Evolutionary conservation across 1,284 basidiomycete species (phyloP), one percentile per base, ranked within the genome.

Genomic region (Sutorius eximius): DNA sequence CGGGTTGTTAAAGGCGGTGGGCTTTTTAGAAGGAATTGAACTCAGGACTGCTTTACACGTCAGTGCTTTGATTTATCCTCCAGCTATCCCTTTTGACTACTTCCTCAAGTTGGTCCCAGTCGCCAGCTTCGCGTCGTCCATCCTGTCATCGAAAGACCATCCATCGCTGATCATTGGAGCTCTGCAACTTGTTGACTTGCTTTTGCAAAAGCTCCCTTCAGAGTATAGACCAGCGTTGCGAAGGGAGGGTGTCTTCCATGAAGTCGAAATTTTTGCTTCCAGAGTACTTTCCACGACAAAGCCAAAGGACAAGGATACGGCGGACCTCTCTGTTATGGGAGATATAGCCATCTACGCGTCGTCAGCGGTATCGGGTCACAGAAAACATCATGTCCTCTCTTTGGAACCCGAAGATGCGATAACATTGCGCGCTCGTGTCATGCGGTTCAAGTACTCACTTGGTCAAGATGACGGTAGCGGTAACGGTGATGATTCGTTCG

Each of bases 211-310:
- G 71, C 79, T 93, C 36, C 87, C 91, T 3, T 75, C 82, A 7
- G 82, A 93, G 45, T 98, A 96, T 72, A 86, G 86, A 64, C 87
- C 91, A 16, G 86, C 88, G 0, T 93, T 98, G 80, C 83, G 90
- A 16, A 82, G 94, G 42, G 95, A 98, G 72, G 95, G 95, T 16
- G 95, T 98, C 36, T 87, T 96, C 68, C 90, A 95, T 69, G 95
- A 97, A 70, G 87, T 97, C 32, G 92, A 94, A 60, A 71, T 76
- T 3, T 75, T 95, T 29, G 86, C 91, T 12, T 77, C 79, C 13
- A 81, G 87, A 46, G 68, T 79, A 5, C 74, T 95, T 30, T 75
- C 77, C 5, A 75, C 85, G 0, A 61, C 76, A 9, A 86, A 84
- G 66, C 65, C 77, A 10, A 87, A 82, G 61, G 76, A 82, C 52